Evolutionary conservation across 768 basidiomycete species (phyloP).

Genomic region (Lentinula boryana): DNA sequence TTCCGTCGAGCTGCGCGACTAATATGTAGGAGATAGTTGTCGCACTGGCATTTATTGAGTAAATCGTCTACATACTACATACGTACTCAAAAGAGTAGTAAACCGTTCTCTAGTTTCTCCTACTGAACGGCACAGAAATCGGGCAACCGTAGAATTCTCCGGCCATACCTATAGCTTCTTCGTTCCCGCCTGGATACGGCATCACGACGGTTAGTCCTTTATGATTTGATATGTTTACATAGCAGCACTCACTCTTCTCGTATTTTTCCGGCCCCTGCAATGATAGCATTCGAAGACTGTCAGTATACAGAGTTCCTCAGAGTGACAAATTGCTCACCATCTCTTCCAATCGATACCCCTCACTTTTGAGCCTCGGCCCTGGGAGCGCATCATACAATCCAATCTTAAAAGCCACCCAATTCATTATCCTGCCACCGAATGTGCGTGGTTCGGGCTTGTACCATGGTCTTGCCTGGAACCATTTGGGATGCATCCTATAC

Average conservation of each 20-base stretch:
- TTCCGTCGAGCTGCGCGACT: too few species aligned
- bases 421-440: conserved; percentile 18
- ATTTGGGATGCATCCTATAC: background rate
- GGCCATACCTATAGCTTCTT: conserved; percentile 35
- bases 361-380: conserved; percentile 28
- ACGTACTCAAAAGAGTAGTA: background rate
- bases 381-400: conserved; percentile 33
- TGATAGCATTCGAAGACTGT: too few species aligned
- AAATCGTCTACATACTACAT: background rate
- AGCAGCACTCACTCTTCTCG: conserved; percentile 26
- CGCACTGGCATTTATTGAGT: too few species aligned
- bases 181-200: conserved; percentile 28
- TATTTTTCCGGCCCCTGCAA: conserved; percentile 29
- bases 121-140: conserved; percentile 24
- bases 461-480: conserved; percentile 36
- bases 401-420: conserved; percentile 25
- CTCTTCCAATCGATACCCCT: conserved; percentile 38
- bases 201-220: background rate
- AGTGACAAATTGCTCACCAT: conserved; percentile 20
- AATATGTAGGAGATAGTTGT: too few species aligned
- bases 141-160: conserved; percentile 37
- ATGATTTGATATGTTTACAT: background rate
- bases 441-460: conserved; percentile 34
- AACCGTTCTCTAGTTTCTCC: background rate
- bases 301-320: background rate